phyloP scores from a whole-genome alignment of 2,329 filamentous ascomycete genomes.

The Colletotrichum tropicale region DNA sequence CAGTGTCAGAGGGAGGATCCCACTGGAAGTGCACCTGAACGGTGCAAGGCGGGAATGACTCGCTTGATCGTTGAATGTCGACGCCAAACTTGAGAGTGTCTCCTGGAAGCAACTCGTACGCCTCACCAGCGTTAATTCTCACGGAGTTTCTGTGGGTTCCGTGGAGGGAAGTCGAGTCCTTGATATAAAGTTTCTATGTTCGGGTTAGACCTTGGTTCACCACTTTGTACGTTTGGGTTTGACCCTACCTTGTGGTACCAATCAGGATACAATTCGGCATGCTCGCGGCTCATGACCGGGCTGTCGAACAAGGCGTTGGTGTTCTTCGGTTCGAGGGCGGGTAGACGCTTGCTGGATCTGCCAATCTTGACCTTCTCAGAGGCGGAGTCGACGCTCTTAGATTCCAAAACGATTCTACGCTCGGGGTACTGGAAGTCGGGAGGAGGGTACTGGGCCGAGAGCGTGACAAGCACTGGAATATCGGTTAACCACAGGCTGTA shows the following conservation, averaged over 20 bases:
- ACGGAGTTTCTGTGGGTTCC: conserved; percentile 52
- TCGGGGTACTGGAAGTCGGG: conserved; percentile 4
- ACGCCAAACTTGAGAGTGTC: conserved; percentile 41
- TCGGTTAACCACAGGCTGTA: not conserved
- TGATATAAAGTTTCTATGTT: conserved; percentile 46
- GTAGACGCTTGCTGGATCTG: conserved; percentile 46
- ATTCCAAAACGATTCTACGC: conserved; percentile 32
- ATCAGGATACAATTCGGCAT: conserved; percentile 61
- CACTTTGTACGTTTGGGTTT: not conserved
- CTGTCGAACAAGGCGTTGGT: conserved; percentile 73
- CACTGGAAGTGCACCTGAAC: conserved; percentile 37
- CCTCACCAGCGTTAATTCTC: conserved; percentile 22
- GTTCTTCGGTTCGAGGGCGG: conserved; percentile 32
- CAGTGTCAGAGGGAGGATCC: conserved; percentile 14
- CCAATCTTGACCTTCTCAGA: conserved; percentile 39
- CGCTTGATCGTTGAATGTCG: conserved; percentile 35
- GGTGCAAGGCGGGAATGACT: conserved; percentile 40
- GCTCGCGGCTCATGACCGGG: conserved; percentile 73
- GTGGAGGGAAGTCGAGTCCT: conserved; percentile 55
- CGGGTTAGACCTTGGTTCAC: not conserved
- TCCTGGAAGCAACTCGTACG: conserved; percentile 25
- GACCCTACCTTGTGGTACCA: conserved; percentile 46
- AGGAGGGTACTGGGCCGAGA: conserved; percentile 27
- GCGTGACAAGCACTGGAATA: conserved; percentile 32
- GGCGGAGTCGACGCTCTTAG: conserved; percentile 10